Base-by-base conservation (phyloP, 2,329 filamentous ascomycete species). In the Ascomycota sp. region DNA sequence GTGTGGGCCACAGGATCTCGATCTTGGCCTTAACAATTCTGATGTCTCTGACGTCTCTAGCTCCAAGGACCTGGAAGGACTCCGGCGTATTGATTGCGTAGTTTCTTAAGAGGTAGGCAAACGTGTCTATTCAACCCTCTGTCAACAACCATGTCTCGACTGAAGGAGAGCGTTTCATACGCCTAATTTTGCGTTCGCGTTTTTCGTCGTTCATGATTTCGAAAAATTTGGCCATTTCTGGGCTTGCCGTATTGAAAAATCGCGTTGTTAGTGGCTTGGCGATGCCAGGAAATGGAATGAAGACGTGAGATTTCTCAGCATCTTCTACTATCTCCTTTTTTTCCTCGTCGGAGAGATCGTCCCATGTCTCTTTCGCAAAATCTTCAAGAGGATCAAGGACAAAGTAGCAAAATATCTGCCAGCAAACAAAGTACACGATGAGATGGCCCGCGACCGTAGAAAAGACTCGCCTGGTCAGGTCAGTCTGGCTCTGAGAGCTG, bases 301-400 rank as follows among this genome's bases (percentile, higher is more conserved):
- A 41, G 2, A 61, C 50, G 12, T 62, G 56, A 10, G 56, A 53
- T 4, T 61, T 55, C 2, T 59, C 56, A 2, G 58, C 53, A 10
- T 57, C 48, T 6, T 57, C 50, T 29, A 56, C 48, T 27, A 57
- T 41, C 32, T 54, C 52, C 36, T 53, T 47, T 38, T 52, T 57
- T 43, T 64, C 61, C 31, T 61, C 53, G 16, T 58, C 54, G 1
- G 55, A 55, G 33, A 61, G 41, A 10, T 53, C 48, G 5, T 56
- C 53, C 39, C 57, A 55, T 40, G 60, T 50, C 12, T 55, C 51
- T 26, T 63, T 56, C 10, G 56, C 44, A 46, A 51, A 56, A 34
- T 54, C 52, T 30, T 54, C 47, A 2, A 68, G 39, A 2, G 61
- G 59, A 35, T 56, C 56, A 16, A 67, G 46, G 11, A 69, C 56